Evolutionary conservation across 2,329 filamentous ascomycete species (phyloP), one percentile per base, ranked within the genome.

Genomic region (Ustulina deusta): DNA sequence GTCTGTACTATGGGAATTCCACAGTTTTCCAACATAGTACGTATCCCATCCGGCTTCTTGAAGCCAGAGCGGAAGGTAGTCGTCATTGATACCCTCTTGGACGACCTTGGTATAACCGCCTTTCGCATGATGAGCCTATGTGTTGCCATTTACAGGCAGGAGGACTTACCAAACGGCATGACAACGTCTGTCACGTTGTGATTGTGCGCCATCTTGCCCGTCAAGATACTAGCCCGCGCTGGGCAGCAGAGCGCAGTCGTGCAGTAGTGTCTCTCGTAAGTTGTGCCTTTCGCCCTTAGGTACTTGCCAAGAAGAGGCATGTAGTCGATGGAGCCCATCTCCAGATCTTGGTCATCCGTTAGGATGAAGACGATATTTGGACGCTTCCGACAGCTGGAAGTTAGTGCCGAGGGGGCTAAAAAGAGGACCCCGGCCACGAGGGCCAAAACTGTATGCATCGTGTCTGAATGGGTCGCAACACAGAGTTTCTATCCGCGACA

Each of bases 21-120:
- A 90, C 2, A 92, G 81, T 74, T 93, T 93, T n/a, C 89, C 91
- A 0, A 87, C 87, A 73, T 93, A 93, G 74, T 91, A 92, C 0
- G 90, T 92, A 71, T 87, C 86, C 75, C 92, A 93, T 0, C 90
- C 90, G 0, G 86, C 87, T 9, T 85, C 77, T 71, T 92, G 89
- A 20, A 93, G 78, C 90, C 90, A 93, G 0, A 93, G 76, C 0
- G 90, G 91, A 0, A 93, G 82, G 68, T 90, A 92, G 38, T 90
- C 85, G 1, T 89, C 84, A 66, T 93, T 91, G 67, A 87, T 84
- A 0, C 90, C 90, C 57, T 90, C 83, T 4, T 81, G 80, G 13
- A 92, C 80, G 63, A 93, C 90, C 72, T 92, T 91, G 1, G 87
- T 86, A 71, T 89, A 93, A 5, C 86, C 86, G 27, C 86, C 84